Conservation (phyloP, 345 rosid genomes). For the Hibiscus trionum region DNA sequence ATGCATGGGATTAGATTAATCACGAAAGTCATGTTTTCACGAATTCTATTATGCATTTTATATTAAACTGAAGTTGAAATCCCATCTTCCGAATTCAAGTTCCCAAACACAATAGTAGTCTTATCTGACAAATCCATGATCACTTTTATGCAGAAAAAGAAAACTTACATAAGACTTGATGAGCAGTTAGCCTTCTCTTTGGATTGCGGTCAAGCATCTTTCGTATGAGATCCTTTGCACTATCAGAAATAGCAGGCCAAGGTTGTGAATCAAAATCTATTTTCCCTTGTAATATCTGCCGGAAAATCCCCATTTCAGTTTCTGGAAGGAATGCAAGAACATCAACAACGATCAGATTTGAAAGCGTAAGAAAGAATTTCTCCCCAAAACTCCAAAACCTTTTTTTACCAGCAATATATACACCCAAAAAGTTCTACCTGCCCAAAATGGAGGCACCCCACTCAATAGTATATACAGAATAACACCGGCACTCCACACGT, state of each 20-base stretch:
- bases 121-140: background rate
- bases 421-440: slow-evolving; percentile 33
- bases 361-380: background rate
- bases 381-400: background rate
- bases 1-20: background rate
- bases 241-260: slow-evolving; percentile 70
- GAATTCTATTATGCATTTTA: background rate
- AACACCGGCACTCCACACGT: slow-evolving; percentile 87
- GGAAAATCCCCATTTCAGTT: slow-evolving; percentile 63
- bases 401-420: slow-evolving; percentile 8
- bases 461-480: slow-evolving; percentile 61
- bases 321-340: slow-evolving; percentile 31
- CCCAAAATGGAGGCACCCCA: slow-evolving; percentile 84
- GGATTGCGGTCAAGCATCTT: slow-evolving; percentile 68
- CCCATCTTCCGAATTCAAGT: background rate
- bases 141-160: background rate
- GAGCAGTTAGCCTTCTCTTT: slow-evolving; percentile 56
- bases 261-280: slow-evolving; percentile 55
- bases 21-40: background rate
- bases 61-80: background rate
- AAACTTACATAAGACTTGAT: slow-evolving; percentile 65
- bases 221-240: slow-evolving; percentile 64
- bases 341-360: background rate
- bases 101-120: background rate
- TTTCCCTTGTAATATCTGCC: slow-evolving; percentile 63